Evolutionary conservation across 371 early-diverging fungal genomes (phyloP), one percentile per base, ranked within the genome.

Genomic region (Mortierella sp.): DNA sequence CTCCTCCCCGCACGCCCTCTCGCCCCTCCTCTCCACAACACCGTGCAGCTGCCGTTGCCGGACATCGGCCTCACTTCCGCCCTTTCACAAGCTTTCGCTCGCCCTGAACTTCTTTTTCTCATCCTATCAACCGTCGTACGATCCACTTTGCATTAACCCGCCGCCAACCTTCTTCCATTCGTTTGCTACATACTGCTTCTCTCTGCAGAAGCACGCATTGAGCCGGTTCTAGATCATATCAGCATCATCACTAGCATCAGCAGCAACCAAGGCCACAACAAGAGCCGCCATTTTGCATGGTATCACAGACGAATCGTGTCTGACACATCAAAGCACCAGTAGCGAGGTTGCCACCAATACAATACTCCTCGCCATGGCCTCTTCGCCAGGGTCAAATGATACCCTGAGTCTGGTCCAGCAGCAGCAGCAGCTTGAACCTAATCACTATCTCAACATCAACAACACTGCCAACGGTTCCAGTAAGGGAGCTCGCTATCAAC

Each of bases 281-380:
- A 50, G 28, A 28, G 16, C 9, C 51, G 27, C 10, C 52, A 48
- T 31, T 27, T 51, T 39, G 61, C 21, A 60, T 64, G 65, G 65
- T 43, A 64, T 45, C 50, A 49, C 65, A 50, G 31, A 51, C 53
- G 43, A 42, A 42, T 45, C 16, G 42, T 57, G 57, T 30, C 47
- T 43, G 60, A 56, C 59, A 49, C 49, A 41, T 43, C 45, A 39
- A 42, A 45, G 54, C 28, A 61, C 52, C 27, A 21, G 41, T n/a
- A 7, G 41, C 38, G n/a, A n/a, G n/a, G n/a, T n/a, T n/a, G n/a
- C n/a, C n/a, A 34, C 34, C 34, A 4, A 54, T 8, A 10, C 56
- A 42, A 45, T 48, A 43, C 45, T 13, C 46, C 41, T 34, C 19
- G 27, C 27, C 52, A 72, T 72, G 72, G 65, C 72, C 39, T 66